phyloP scores from a whole-genome alignment of 2,329 filamentous ascomycete genomes.

The Cercospora beticola region DNA sequence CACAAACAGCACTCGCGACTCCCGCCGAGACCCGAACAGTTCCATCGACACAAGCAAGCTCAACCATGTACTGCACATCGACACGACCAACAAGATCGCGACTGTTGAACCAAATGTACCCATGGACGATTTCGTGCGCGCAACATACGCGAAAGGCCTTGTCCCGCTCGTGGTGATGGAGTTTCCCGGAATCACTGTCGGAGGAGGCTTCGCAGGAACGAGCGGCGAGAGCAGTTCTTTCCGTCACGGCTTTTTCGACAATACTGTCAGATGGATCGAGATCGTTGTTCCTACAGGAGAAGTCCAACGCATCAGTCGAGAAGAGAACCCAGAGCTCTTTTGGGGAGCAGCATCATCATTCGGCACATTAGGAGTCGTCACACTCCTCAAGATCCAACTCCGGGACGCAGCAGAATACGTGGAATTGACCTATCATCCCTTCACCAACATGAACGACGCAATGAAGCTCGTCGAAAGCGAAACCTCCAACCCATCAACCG shows the following conservation, averaged over 20 bases:
- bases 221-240: conserved; percentile 68
- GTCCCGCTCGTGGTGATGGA: conserved; percentile 69
- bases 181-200: conserved; percentile 65
- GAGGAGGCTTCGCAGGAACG: conserved; percentile 66
- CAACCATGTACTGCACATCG: conserved; percentile 49
- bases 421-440: conserved; percentile 50
- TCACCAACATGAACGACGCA: conserved; percentile 43
- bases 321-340: conserved; percentile 61
- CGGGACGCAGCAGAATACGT: conserved; percentile 50
- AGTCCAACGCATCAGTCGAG: conserved; percentile 39
- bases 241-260: conserved; percentile 65
- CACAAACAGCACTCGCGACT: conserved; percentile 51
- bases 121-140: conserved; percentile 64
- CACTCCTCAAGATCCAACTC: conserved; percentile 54
- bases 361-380: conserved; percentile 66
- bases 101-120: conserved; percentile 68
- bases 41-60: conserved; percentile 52
- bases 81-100: conserved; percentile 44
- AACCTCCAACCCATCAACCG: conserved; percentile 43
- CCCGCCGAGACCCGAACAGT: conserved; percentile 40
- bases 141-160: conserved; percentile 55
- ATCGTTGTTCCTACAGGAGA: conserved; percentile 63
- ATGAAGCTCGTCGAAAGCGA: conserved; percentile 42
- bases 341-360: conserved; percentile 64
- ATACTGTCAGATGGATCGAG: conserved; percentile 61